phyloP scores from a whole-genome alignment of 2,329 filamentous ascomycete species.

The Mycogone perniciosa region DNA sequence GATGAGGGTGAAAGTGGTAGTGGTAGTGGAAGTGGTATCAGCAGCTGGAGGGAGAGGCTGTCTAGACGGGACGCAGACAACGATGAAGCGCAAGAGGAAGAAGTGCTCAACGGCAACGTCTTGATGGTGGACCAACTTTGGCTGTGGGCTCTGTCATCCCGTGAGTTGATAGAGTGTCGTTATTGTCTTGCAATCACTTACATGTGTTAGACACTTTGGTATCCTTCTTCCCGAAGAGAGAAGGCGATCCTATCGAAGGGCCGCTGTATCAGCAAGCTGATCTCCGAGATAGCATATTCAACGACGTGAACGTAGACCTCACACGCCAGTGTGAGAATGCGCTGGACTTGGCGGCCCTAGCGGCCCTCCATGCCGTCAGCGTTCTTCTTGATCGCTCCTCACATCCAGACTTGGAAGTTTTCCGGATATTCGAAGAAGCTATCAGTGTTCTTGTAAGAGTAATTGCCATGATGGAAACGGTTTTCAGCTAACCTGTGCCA shows the following conservation, averaged over 20 bases:
- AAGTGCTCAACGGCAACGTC: slow-evolving; percentile 48
- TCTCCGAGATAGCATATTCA: slow-evolving; percentile 57
- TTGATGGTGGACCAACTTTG: slow-evolving; percentile 64
- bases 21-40: slow-evolving; percentile 21
- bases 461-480: neutral
- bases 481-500: slow-evolving; percentile 20
- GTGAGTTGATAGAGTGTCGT: slow-evolving; percentile 28
- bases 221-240: slow-evolving; percentile 50
- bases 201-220: slow-evolving; percentile 39
- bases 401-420: slow-evolving; percentile 56
- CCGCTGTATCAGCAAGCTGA: slow-evolving; percentile 55
- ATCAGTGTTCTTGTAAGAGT: slow-evolving; percentile 52
- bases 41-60: slow-evolving; percentile 23
- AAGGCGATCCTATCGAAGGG: slow-evolving; percentile 48
- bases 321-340: slow-evolving; percentile 57
- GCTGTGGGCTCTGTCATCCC: slow-evolving; percentile 52
- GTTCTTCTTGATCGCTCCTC: slow-evolving; percentile 54
- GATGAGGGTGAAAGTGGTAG: too few relatives aligned
- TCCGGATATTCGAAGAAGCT: slow-evolving; percentile 60
- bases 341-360: slow-evolving; percentile 55
- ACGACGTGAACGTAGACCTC: slow-evolving; percentile 59
- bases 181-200: slow-evolving; percentile 9
- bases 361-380: slow-evolving; percentile 55
- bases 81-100: slow-evolving; percentile 24
- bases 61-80: slow-evolving; percentile 15